Conservation (phyloP, 2,329 filamentous ascomycete species). For the Trichoderma koningii region DNA sequence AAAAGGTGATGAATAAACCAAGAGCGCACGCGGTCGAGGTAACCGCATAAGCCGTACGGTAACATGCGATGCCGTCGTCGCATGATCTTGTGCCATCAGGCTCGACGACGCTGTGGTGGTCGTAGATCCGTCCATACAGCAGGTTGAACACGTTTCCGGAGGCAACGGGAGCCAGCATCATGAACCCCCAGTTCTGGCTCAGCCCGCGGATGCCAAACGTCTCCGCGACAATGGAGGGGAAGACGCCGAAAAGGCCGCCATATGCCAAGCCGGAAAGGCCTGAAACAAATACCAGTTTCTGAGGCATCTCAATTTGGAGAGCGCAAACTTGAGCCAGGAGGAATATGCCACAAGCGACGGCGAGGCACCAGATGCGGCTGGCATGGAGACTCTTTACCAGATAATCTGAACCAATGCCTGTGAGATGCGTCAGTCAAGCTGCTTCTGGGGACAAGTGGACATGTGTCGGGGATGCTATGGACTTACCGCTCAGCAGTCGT, state of each 20-base stretch:
- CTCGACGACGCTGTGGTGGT: conserved; percentile 71
- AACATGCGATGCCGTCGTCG: conserved; percentile 76
- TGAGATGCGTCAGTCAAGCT: background rate
- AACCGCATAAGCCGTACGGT: conserved; percentile 75
- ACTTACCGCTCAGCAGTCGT: conserved; percentile 71
- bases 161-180: conserved; percentile 85
- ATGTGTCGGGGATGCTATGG: background rate
- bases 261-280: conserved; percentile 85
- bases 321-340: conserved; percentile 76
- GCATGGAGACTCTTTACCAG: conserved; percentile 78
- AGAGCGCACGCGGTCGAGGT: conserved; percentile 72
- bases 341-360: conserved; percentile 76
- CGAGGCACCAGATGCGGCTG: conserved; percentile 89
- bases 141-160: conserved; percentile 92
- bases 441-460: background rate
- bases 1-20: conserved; percentile 70
- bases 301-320: conserved; percentile 73
- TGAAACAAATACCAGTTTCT: conserved; percentile 76
- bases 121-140: conserved; percentile 82
- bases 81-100: conserved; percentile 73
- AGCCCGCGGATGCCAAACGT: conserved; percentile 87
- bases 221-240: conserved; percentile 85
- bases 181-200: conserved; percentile 93
- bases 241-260: conserved; percentile 91
- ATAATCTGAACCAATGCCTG: conserved; percentile 86